Evolutionary conservation across 2,329 filamentous ascomycete genomes (phyloP).

Genomic region (Plectosphaerella plurivora): DNA sequence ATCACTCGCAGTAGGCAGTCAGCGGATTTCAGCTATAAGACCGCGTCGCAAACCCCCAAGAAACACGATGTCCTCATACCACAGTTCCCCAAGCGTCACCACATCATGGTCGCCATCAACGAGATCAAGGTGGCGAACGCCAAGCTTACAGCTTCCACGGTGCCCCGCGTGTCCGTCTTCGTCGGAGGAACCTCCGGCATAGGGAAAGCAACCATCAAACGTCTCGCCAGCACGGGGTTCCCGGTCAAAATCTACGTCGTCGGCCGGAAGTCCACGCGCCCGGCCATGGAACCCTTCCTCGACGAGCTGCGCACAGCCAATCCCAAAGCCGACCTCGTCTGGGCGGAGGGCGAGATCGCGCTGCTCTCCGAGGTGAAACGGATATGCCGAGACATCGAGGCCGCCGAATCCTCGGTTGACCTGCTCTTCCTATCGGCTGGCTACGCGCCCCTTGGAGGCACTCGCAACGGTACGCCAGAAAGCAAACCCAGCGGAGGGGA

Average conservation of each 20-base stretch:
- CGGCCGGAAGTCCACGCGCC: constrained; percentile 31
- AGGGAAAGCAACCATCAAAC: constrained; percentile 32
- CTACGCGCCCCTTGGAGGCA: constrained; percentile 33
- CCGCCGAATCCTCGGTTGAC: constrained; percentile 31
- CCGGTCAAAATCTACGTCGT: constrained; percentile 35
- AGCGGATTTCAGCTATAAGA: too few species aligned
- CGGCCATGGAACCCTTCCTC: constrained; percentile 24
- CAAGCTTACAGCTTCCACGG: constrained; percentile 29
- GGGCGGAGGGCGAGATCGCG: constrained; percentile 36
- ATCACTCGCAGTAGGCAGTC: too few species aligned
- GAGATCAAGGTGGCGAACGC: constrained; percentile 32
- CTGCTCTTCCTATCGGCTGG: constrained; percentile 39
- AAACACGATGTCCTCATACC: background rate
- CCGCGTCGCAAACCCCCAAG: too few species aligned
- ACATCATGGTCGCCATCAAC: constrained; percentile 27
- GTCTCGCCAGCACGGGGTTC: constrained; percentile 27
- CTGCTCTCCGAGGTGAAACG: constrained; percentile 36
- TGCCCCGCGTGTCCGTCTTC: constrained; percentile 35
- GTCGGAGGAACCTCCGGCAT: constrained; percentile 42
- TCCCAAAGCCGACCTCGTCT: constrained; percentile 33
- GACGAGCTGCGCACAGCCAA: constrained; percentile 29
- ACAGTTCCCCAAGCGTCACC: background rate
- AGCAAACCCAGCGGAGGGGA: too few species aligned
- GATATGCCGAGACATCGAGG: constrained; percentile 31
- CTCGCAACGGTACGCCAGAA: constrained; percentile 10